A percentile compares a stretch with the other conserved stretches of the same genome.
These are phyloP conservation scores for Xylaria multiplex DNA, from an alignment of 2,329 filamentous ascomycete species.

Conservation along the genomic window DNA sequence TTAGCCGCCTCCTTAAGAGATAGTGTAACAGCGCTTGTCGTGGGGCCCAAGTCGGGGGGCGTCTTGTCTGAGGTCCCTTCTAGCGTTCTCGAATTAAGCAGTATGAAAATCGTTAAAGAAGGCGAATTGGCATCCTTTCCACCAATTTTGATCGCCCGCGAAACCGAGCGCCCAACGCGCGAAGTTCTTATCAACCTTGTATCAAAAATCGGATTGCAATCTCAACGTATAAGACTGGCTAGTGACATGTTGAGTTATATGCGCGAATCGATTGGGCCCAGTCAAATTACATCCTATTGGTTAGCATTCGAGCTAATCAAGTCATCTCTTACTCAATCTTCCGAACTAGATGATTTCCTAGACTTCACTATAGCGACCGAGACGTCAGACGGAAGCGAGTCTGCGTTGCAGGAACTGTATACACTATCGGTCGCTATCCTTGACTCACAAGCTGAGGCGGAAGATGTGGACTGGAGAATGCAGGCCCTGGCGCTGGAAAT, in stretches of 20 bases:
- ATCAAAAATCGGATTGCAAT: constrained; percentile 63
- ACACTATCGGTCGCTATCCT: constrained; percentile 73
- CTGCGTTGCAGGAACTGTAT: constrained; percentile 72
- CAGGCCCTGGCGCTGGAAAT: constrained; percentile 84
- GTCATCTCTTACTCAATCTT: constrained; percentile 60
- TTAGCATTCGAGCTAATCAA: constrained; percentile 78
- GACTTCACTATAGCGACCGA: constrained; percentile 59
- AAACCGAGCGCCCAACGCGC: constrained; percentile 73
- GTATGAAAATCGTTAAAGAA: constrained; percentile 44
- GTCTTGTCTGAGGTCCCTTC: constrained; percentile 50
- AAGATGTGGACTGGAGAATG: constrained; percentile 72
- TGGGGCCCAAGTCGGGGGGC: constrained; percentile 47
- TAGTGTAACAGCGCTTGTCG: constrained; percentile 66
- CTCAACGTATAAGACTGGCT: constrained; percentile 69
- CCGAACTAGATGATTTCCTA: constrained; percentile 73
- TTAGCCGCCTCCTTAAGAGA: constrained; percentile 78
- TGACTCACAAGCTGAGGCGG: constrained; percentile 61
- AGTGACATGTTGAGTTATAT: constrained; percentile 72
- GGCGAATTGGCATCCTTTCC: constrained; percentile 57
- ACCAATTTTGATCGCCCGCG: constrained; percentile 69
- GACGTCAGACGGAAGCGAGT: constrained; percentile 55
- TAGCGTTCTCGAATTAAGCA: constrained; percentile 46
- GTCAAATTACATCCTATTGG: constrained; percentile 80
- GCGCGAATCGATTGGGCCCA: constrained; percentile 65
- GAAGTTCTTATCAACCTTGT: constrained; percentile 68